These are phyloP conservation scores for Barnettozyma californica DNA, from an alignment of 805 yeast genomes.

Conservation along the genomic window DNA sequence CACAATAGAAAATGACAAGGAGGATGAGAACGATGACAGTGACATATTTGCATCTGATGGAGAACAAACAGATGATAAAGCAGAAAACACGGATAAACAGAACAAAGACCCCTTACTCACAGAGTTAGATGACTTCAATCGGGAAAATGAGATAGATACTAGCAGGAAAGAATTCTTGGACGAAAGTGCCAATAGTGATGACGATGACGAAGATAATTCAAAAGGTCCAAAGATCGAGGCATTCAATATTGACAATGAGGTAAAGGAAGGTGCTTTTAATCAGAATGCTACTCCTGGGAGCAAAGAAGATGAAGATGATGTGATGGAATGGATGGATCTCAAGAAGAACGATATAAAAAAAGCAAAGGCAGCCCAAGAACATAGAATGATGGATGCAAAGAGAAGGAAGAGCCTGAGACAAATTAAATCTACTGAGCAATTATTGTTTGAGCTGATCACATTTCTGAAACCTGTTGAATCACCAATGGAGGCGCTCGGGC, in stretches of 20 bases:
- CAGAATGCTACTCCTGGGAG: conserved; percentile 40
- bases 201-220: conserved; percentile 10
- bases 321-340: conserved; percentile 33
- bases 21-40: conserved; percentile 7
- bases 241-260: conserved; percentile 54
- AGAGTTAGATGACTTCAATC: conserved; percentile 35
- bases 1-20: conserved; percentile 11
- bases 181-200: conserved; percentile 13
- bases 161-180: conserved; percentile 2
- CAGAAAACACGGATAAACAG: conserved; percentile 8
- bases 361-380: conserved; percentile 32
- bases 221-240: conserved; percentile 48
- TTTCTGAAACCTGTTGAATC: conserved; percentile 55
- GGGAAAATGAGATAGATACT: conserved; percentile 16
- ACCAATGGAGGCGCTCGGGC: conserved; percentile 49
- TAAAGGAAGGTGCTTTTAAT: conserved; percentile 55
- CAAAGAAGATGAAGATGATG: conserved; percentile 27
- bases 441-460: conserved; percentile 33
- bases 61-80: neutral
- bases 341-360: conserved; percentile 31
- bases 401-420: conserved; percentile 13
- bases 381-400: conserved; percentile 21
- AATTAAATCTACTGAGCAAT: conserved; percentile 15
- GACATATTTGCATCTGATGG: neutral
- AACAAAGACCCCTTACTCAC: conserved; percentile 20